A percentile compares a stretch with the other conserved stretches of the same genome.
Conservation (phyloP, 768 basidiomycete species). For the Phlebiopsis gigantea region DNA sequence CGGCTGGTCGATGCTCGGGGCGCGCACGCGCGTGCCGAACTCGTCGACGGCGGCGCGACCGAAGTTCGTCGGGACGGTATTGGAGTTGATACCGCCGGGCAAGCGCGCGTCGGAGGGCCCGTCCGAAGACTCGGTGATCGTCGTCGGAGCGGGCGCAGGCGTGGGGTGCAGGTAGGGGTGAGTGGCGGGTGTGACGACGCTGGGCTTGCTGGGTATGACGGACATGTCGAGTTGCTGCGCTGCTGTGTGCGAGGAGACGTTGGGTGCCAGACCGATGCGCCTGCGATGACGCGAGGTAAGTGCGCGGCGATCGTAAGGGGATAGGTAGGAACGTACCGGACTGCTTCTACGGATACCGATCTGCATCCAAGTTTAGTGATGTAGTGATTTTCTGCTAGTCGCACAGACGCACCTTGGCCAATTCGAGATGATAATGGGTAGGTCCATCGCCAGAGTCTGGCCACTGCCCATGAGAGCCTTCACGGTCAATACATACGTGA, state of each 20-base stretch:
- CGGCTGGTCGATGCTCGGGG: conserved; percentile 11
- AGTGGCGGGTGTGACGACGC: conserved; percentile 12
- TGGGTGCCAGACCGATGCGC: conserved; percentile 45
- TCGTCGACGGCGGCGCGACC: conserved; percentile 18
- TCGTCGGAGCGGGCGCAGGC: conserved; percentile 15
- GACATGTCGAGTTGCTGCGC: not conserved
- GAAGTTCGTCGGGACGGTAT: conserved; percentile 24
- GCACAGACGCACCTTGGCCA: conserved; percentile 65
- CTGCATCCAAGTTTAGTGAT: conserved; percentile 31
- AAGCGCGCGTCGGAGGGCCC: conserved; percentile 13
- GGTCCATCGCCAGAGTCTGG: conserved; percentile 58
- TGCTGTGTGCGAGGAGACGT: conserved; percentile 25
- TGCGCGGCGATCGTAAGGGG: not conserved
- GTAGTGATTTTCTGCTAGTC: not conserved
- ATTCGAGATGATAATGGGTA: conserved; percentile 79
- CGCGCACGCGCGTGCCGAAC: conserved; percentile 17
- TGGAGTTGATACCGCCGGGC: conserved; percentile 23
- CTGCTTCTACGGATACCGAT: conserved; percentile 65
- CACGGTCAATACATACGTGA: conserved; percentile 72
- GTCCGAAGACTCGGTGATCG: conserved; percentile 7
- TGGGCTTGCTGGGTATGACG: not conserved
- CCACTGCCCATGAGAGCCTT: conserved; percentile 74
- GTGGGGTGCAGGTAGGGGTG: conserved; percentile 14
- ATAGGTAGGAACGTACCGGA: conserved; percentile 30
- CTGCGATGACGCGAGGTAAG: conserved; percentile 24